Base-by-base conservation (phyloP, 2,329 filamentous ascomycete species). In the Stagonosporopsis cucurbitacearum region DNA sequence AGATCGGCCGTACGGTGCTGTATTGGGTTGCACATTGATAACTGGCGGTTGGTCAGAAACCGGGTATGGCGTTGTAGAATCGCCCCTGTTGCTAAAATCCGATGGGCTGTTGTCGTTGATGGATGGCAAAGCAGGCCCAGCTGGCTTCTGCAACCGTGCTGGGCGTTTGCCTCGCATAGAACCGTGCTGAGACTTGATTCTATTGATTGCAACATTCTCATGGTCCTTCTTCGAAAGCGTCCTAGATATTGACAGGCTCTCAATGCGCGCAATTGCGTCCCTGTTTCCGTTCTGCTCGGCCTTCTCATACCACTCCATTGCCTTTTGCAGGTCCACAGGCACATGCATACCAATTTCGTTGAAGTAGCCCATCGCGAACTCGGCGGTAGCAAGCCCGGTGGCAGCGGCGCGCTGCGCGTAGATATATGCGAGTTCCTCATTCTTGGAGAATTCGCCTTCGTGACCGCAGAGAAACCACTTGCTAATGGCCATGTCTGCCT, bases 391-490 rank as follows among this genome's bases (percentile, higher is more conserved):
- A 44, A 98, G 83, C 51, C 92, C 92, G 35, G 87, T 85, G 46
- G 86, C 82, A 8, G 95, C 94, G 11, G 95, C 95, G 63, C 94
- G 86, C 66, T 94, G 86, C 1, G 95, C 95, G 71, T 96, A 98
- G 47, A 87, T 89, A 77, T 91, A 99, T 6, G 95, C 94, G 44
- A 98, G 80, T 72, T 94, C 90, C 76, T 99, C 95, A 69, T 97
- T 98, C 82, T 98, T 98, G 57, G 91, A 86, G 71, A 99, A 97
- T 6, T 96, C 83, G 20, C 89, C 89, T 64, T 98, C 94, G 63
- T 95, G 93, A 2, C 95, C 95, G 69, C 96, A 98, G 25, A 99
- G 82, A 72, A 98, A 99, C 95, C 95, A 99, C 76, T 96, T 95
- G 77, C 94, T 98, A 58, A 99, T 92, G 25, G 94, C 92, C 77